Evolutionary conservation across 2,329 filamentous ascomycete genomes (phyloP), one percentile per base, ranked within the genome.

Genomic region (Epichloe gansuensis): DNA sequence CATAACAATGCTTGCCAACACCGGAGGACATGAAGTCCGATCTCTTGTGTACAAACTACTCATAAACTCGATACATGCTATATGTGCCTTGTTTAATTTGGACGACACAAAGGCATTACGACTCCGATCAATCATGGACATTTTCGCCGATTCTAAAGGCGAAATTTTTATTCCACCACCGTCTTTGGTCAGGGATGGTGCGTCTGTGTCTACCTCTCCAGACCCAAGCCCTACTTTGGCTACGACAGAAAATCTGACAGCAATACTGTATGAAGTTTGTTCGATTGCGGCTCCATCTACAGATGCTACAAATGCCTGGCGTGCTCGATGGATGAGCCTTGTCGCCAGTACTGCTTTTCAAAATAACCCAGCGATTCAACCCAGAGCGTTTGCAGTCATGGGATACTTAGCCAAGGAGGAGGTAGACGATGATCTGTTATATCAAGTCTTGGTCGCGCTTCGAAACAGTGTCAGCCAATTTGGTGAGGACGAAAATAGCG

Each of bases 331-430:
- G 82, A 85, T 86, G 82, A 84, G 81, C 59, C 69, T 86, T 23
- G 81, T 86, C 40, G 81, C 82, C 15, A 86, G 82, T 61, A 86
- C 82, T 9, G 82, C 82, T 0, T 86, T 86, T 62, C 82, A 86
- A 61, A 85, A 82, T 61, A 86, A 86, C 60, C 82, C 82, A 8
- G 81, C 82, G 2, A 82, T 86, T 52, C 82, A 86, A 57, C 81
- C 82, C 5, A 72, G 80, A 21, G 82, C 82, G 1, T 86, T 86
- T 59, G 77, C 81, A 2, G 82, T 85, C 41, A 85, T 86, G 82
- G 82, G 82, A 13, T 85, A 81, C 58, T 66, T 86, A 9, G 82
- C 82, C 25, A 73, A 81, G n/a, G 82, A 85, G 60, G 82, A 85
- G 61, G 82, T 86, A 2, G 82, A 86, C 51, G 82, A 86, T 56